These are phyloP conservation scores for Aspergillus tamarii DNA, from an alignment of 2,329 filamentous ascomycete species.

Conservation along the genomic window DNA sequence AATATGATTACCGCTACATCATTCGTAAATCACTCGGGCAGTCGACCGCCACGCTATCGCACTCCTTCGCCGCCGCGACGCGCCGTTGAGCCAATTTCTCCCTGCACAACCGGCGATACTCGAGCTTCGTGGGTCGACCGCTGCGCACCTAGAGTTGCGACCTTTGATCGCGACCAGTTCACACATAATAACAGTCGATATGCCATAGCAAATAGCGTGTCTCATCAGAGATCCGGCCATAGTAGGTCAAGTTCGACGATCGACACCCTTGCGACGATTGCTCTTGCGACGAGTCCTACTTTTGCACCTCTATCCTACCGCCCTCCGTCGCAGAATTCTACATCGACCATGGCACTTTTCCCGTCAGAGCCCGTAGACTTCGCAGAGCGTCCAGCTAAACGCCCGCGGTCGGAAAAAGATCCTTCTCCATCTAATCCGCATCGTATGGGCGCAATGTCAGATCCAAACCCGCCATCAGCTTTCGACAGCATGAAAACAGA, in stretches of 20 bases:
- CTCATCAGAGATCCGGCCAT: slow-evolving; percentile 41
- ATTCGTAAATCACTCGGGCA: slow-evolving; percentile 38
- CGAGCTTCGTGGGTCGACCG: slow-evolving; percentile 35
- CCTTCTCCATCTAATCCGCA: slow-evolving; percentile 45
- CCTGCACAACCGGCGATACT: slow-evolving; percentile 35
- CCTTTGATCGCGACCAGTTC: slow-evolving; percentile 28
- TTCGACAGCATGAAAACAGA: slow-evolving; percentile 51
- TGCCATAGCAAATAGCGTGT: slow-evolving; percentile 24
- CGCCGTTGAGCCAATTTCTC: slow-evolving; percentile 51
- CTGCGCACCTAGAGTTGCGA: slow-evolving; percentile 28
- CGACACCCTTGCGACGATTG: slow-evolving; percentile 55
- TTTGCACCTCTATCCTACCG: slow-evolving; percentile 41
- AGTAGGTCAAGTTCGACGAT: slow-evolving; percentile 51
- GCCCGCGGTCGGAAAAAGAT: slow-evolving; percentile 62
- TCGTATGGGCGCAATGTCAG: slow-evolving; percentile 28
- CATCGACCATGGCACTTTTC: slow-evolving; percentile 31
- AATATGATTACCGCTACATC: slow-evolving; percentile 46
- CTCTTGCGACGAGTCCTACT: slow-evolving; percentile 52
- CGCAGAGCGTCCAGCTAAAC: slow-evolving; percentile 59
- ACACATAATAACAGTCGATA: slow-evolving; percentile 25
- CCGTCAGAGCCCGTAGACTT: slow-evolving; percentile 33
- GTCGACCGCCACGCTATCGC: slow-evolving; percentile 47
- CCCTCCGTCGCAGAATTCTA: slow-evolving; percentile 32
- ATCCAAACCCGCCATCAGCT: slow-evolving; percentile 35
- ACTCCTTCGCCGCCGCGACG: slow-evolving; percentile 52